Evolutionary conservation across 2,329 filamentous ascomycete genomes (phyloP), one percentile per base, ranked within the genome.

Genomic region (Cercospora sp.): DNA sequence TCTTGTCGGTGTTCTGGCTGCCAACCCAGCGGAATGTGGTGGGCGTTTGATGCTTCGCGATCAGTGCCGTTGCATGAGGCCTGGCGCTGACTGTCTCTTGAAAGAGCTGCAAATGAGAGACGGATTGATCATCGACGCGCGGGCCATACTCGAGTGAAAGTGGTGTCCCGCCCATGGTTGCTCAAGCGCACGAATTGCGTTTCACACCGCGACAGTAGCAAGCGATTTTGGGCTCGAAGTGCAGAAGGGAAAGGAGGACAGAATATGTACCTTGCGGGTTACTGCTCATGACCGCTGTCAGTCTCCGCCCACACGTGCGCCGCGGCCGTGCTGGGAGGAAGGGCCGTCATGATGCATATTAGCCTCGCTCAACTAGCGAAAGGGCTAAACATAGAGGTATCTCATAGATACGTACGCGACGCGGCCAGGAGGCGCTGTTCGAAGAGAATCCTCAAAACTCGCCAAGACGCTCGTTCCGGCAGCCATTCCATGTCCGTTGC

Each of bases 61-160:
- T 77, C 66, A 77, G 69, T 31, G 75, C 75, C 26, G 71, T 72
- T 36, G 72, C 74, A 67, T 75, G 75, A 42, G 76, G 75, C 39
- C 72, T 65, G 42, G 74, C 68, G 42, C 71, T 71, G 55, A 77
- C 75, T 18, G 72, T 70, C 26, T 76, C 72, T 67, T 77, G 75
- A 70, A 74, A 77, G n/a, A 76, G 68, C 65, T 74, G 72, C 26
- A 77, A 70, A 68, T 77, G 76, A 31, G 76, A 76, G 57, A 74
- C 57, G 23, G 72, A 66, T 30, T 71, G 66, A 66, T 70, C 63
- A 71, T 71, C 69, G 42, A 76, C 60, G 20, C 68, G 68, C 60
- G 70, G 71, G 13, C 76, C 76, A 45, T 73, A 69, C 58, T 72
- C 73, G 42, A 76, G 68, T 65, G 76, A 75, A 30, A 70, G 69